Evolutionary conservation across 495 filamentous ascomycete genomes (phyloP).

Genomic region (Xylaria acuta): DNA sequence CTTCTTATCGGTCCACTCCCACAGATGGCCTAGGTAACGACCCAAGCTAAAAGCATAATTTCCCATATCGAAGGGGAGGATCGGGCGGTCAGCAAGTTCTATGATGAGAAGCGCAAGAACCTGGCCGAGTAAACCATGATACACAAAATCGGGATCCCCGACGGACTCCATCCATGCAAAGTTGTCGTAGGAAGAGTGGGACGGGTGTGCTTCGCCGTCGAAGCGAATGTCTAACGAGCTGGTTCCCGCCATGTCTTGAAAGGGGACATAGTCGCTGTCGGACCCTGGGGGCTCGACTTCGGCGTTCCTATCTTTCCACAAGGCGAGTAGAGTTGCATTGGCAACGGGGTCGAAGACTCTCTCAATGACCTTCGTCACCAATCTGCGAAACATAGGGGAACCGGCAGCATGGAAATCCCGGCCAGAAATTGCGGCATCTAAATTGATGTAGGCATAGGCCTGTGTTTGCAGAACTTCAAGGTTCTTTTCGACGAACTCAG

Average conservation of each 20-base stretch:
- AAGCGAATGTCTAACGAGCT: slow-evolving; percentile 90
- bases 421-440: slow-evolving; percentile 84
- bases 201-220: slow-evolving; percentile 70
- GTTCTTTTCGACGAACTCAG: slow-evolving; percentile 94
- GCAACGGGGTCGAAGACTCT: slow-evolving; percentile 72
- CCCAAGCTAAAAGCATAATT: slow-evolving; percentile 65
- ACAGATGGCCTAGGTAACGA: slow-evolving; percentile 69
- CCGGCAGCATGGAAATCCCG: slow-evolving; percentile 74
- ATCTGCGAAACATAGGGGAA: slow-evolving; percentile 76
- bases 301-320: slow-evolving; percentile 73
- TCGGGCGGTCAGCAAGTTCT: slow-evolving; percentile 78
- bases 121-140: slow-evolving; percentile 80
- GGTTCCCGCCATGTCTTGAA: slow-evolving; percentile 91
- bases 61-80: slow-evolving; percentile 82
- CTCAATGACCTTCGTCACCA: slow-evolving; percentile 73
- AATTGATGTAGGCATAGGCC: slow-evolving; percentile 88
- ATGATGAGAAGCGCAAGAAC: slow-evolving; percentile 83
- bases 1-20: slow-evolving; percentile 65
- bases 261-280: slow-evolving; percentile 89
- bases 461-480: slow-evolving; percentile 74
- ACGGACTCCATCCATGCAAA: slow-evolving; percentile 83
- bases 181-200: slow-evolving; percentile 87
- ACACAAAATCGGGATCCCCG: slow-evolving; percentile 81
- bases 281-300: slow-evolving; percentile 75
- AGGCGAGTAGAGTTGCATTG: slow-evolving; percentile 74